These are phyloP conservation scores for Pseudopyricularia cyperi DNA, from an alignment of 2,329 filamentous ascomycete species.

Conservation along the genomic window DNA sequence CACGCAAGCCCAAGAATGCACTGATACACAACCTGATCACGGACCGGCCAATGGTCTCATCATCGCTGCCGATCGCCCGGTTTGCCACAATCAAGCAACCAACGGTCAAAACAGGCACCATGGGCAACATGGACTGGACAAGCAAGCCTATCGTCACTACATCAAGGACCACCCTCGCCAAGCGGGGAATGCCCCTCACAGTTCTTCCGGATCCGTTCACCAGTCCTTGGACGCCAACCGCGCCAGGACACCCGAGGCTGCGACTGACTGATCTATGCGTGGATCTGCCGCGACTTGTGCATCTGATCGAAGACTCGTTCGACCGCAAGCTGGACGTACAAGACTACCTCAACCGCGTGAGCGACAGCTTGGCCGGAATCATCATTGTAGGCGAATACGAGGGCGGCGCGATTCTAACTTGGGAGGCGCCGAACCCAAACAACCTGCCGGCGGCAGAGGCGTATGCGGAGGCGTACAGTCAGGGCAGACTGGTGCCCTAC, in stretches of 20 bases:
- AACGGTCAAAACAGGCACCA: not conserved
- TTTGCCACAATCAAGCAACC: constrained; percentile 21
- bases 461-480: constrained; percentile 38
- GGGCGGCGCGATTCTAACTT: constrained; percentile 86
- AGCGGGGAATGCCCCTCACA: constrained; percentile 79
- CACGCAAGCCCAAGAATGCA: constrained; percentile 55
- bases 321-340: constrained; percentile 69
- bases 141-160: constrained; percentile 5
- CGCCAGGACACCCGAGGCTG: constrained; percentile 42
- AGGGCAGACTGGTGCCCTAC: constrained; percentile 69
- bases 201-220: constrained; percentile 62
- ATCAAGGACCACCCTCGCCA: constrained; percentile 63
- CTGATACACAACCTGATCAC: constrained; percentile 93
- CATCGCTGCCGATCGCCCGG: constrained; percentile 68
- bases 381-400: constrained; percentile 97
- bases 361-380: constrained; percentile 70
- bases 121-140: not conserved
- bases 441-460: constrained; percentile 28
- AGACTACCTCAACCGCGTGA: constrained; percentile 72
- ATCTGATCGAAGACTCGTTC: constrained; percentile 92
- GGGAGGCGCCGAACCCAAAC: constrained; percentile 54
- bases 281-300: constrained; percentile 67
- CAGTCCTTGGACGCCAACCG: constrained; percentile 55
- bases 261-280: constrained; percentile 69
- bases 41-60: constrained; percentile 85